Evolutionary conservation across 495 filamentous ascomycete genomes (phyloP), one percentile per base, ranked within the genome.

Genomic region (Penicillium dipodomyicola): DNA sequence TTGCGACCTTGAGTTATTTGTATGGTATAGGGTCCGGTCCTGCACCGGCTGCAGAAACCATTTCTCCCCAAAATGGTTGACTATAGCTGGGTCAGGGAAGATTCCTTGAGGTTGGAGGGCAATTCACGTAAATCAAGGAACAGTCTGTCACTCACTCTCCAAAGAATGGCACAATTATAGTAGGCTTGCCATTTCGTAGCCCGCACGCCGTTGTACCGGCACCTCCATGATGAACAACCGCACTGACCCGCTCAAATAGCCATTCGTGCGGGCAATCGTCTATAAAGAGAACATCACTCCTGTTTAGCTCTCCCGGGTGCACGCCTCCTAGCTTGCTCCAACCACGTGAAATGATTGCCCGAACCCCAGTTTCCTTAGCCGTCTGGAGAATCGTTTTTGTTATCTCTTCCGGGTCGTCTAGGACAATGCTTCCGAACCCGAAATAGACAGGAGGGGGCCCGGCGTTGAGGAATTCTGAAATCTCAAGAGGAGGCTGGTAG

Each of bases 1-100:
- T 82, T 45, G 90, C 82, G 2, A 73, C 78, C 4, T 77, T 87
- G 0, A 92, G 70, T 2, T 75, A 68, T 67, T 90, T 89, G 65
- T 82, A 77, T 1, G 83, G 82, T 51, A 88, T 85, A 0, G 86
- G 85, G 0, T 69, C 56, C 1, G 85, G 85, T 3, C 86, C 86
- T 1, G 84, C 85, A n/a, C 84, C 84, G 14, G 84, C 79, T 50
- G 68, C 15, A 9, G 60, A 56, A 15, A 91, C 77, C 84, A 90
- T 90, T 2, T 73, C 60, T 4, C 88, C 90, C 90, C 90, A 94
- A 68, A 93, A 94, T 22, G 82, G 78, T 68, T 94, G 90, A 61
- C 58, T 68, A 22, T 7, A 37, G 5, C 6, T n/a, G 7, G 33
- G 14, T 37, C 14, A 37, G 33, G n/a, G 4, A 37, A 15, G 5